Base-by-base conservation (phyloP, 768 basidiomycete genomes). In the Phanerodontia chrysosporium region DNA sequence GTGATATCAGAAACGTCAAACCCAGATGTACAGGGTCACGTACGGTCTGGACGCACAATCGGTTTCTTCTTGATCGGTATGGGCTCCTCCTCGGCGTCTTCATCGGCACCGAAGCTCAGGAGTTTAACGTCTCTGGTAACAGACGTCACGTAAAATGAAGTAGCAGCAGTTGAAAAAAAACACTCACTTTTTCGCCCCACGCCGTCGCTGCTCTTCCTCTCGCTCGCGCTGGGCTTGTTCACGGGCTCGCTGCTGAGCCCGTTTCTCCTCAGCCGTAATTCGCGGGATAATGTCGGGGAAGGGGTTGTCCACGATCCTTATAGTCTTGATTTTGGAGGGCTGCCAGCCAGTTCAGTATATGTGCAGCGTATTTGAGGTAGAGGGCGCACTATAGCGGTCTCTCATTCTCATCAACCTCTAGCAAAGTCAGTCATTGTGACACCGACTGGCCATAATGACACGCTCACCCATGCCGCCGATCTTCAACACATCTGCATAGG, bases 241-340 rank as follows among this genome's bases (percentile, higher is more conserved):
- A 42, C 85, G 82, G 1, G 95, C 96, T 55, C 81, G 81, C 61
- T 87, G 87, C 69, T 99, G 97, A 0, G 79, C 87, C 42, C 87
- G 82, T 62, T 89, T 88, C 74, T 98, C 97, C 1, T 86, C 92
- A 1, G 95, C 94, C 1, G 97, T 99, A 60, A 98, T 99, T 25
- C 97, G 87, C 4, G 96, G 96, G 36, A 95, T 82, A 63, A 98
- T 97, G 68, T 98, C 95, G 55, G 88, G 83, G 70, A 97, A 98
- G 0, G 97, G 96, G 68, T 98, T 96, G 55, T 97, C 94, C 29
- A 93, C 69, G 54, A 99, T 90, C 10, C 86, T 83, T 28, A 96
- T 80, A 1, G 82, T 82, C 65, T 86, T 89, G 70, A 99, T 96
- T 69, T 90, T 95, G 96, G 95, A 2, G 97, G 94, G 64, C 94